A percentile compares a stretch with the other conserved stretches of the same genome.
phyloP scores from a whole-genome alignment of 805 yeast species.

The Saccharomycopsis sp. region DNA sequence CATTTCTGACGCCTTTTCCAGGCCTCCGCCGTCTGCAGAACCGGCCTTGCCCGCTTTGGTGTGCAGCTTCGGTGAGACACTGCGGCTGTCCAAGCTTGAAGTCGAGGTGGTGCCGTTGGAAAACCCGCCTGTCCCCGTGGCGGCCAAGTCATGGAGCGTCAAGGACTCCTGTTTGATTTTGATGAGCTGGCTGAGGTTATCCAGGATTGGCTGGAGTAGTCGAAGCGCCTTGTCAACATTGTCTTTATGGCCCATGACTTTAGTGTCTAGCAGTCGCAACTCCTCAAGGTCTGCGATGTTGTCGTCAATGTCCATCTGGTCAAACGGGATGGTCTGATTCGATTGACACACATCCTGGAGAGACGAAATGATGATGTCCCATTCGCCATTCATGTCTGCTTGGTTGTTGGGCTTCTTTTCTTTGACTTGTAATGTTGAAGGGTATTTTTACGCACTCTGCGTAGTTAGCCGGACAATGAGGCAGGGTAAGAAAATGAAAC shows the following conservation, averaged over 20 bases:
- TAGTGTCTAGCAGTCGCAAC: slow-evolving; percentile 32
- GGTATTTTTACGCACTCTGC: too few relatives aligned
- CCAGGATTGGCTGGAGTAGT: slow-evolving; percentile 32
- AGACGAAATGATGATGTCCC: slow-evolving; percentile 61
- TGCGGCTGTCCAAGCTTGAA: too few relatives aligned
- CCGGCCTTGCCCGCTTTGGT: too few relatives aligned
- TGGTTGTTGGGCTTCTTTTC: too few relatives aligned
- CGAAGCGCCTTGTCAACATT: slow-evolving; percentile 46
- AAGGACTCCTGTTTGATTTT: slow-evolving; percentile 22
- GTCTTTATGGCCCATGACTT: slow-evolving; percentile 42
- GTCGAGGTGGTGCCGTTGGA: not conserved
- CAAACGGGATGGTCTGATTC: slow-evolving; percentile 47
- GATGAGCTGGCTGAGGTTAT: slow-evolving; percentile 41
- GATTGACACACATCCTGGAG: slow-evolving; percentile 60
- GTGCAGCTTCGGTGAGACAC: too few relatives aligned
- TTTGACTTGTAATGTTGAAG: too few relatives aligned
- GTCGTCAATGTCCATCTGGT: slow-evolving; percentile 23
- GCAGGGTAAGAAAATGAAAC: too few relatives aligned
- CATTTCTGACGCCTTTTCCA: too few relatives aligned
- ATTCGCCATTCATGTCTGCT: slow-evolving; percentile 44
- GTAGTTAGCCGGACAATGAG: too few relatives aligned
- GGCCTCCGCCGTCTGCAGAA: too few relatives aligned
- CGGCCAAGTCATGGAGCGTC: slow-evolving; percentile 12
- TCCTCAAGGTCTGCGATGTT: slow-evolving; percentile 31
- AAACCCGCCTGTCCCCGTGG: slow-evolving; percentile 5